Evolutionary conservation across 2,329 filamentous ascomycete genomes (phyloP).

Genomic region (Alternaria postmessia): DNA sequence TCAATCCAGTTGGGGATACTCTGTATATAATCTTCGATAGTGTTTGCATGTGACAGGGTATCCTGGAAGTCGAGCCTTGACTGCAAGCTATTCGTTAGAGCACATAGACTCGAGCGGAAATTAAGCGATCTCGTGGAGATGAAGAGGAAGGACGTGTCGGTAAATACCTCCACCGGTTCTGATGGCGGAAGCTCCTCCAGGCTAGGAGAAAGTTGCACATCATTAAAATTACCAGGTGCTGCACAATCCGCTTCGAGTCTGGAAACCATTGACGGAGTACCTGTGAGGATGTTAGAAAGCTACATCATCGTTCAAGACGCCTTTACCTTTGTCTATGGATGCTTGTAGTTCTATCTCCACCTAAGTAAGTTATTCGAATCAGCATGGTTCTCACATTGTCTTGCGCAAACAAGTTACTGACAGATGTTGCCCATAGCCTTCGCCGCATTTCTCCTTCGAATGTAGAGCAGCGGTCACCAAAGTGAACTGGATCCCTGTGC

Average conservation of each 20-base stretch:
- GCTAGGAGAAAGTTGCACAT: not conserved
- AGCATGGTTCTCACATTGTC: not conserved
- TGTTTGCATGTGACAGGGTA: slow-evolving; percentile 10
- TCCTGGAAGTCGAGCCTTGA: slow-evolving; percentile 18
- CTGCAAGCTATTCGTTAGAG: slow-evolving; percentile 17
- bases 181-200: not conserved
- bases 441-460: not conserved
- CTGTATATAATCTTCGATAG: not conserved
- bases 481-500: slow-evolving; percentile 57
- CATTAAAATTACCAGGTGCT: not conserved
- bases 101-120: slow-evolving; percentile 16
- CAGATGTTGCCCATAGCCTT: not conserved
- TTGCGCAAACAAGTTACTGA: not conserved
- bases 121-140: not conserved
- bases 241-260: not conserved
- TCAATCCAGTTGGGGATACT: not conserved
- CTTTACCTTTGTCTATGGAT: not conserved
- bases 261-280: not conserved
- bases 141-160: not conserved
- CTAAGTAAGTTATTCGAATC: not conserved
- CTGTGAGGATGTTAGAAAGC: not conserved
- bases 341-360: not conserved
- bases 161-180: not conserved
- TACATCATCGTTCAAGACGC: not conserved
- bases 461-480: slow-evolving; percentile 25